Evolutionary conservation across 768 basidiomycete species (phyloP), one percentile per base, ranked within the genome.

Genomic region (Xerocomus potaroensis): DNA sequence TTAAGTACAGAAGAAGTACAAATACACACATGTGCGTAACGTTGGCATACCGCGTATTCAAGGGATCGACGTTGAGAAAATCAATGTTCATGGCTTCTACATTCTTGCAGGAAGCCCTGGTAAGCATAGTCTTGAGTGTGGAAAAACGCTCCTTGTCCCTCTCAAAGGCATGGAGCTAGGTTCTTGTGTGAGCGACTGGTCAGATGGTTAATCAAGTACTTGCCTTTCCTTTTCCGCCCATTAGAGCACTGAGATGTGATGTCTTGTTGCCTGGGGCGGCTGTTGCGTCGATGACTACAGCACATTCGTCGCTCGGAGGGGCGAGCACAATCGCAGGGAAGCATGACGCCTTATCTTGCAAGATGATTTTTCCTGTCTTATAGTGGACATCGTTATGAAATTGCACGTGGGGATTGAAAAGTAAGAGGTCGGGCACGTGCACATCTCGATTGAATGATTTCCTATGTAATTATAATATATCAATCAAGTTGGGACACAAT

Each of bases 181-280:
- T 29, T n/a, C 34, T 9, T 10, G 32, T n/a, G 31, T 53, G 36
- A 52, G 43, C 19, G 23, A 19, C 19, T 22, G 8, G 7, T 22
- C 6, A 1, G 15, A 27, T 38, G 34, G 19, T 6, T 29, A 41
- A 27, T 18, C 6, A 23, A n/a, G 19, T 7, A 1, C 8, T 45
- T 45, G 91, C 94, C 68, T 83, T 87, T 58, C 92, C 91, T 62
- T 78, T 77, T 54, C 84, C 85, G 15, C 72, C 62, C 87, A 97
- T 91, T 35, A 97, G 70, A 19, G 93, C 91, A 55, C 89, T 87
- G 19, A 98, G 68, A 66, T 95, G 91, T 8, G 92, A 87, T 2
- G 96, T 98, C 70, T 99, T 99, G 70, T 99, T 99, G 1, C 96
- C 96, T 0, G 96, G 96, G 1, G 96, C 96, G 32, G 93, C 87